phyloP scores from a whole-genome alignment of 2,329 filamentous ascomycete species.

The Paecilomyces sp. region DNA sequence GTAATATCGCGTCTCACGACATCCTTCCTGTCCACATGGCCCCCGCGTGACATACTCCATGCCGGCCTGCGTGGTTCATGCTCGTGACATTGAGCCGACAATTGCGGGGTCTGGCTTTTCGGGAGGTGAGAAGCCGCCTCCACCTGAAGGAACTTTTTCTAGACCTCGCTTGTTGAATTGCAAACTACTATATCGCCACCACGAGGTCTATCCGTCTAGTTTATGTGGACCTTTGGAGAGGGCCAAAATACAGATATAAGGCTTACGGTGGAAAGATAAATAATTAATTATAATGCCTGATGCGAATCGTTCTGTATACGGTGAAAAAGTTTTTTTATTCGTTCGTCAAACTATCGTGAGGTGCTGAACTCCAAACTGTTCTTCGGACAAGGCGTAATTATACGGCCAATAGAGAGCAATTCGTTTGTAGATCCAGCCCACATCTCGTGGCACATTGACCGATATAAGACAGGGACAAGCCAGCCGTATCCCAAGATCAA shows the following conservation, averaged over 20 bases:
- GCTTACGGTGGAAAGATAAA: not conserved
- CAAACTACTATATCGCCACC: not conserved
- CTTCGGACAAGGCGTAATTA: slow-evolving; percentile 22
- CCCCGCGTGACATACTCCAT: slow-evolving; percentile 41
- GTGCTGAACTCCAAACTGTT: slow-evolving; percentile 18
- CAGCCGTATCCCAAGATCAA: slow-evolving; percentile 18
- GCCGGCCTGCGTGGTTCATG: slow-evolving; percentile 22
- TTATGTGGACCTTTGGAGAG: not conserved
- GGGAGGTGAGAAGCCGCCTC: not conserved
- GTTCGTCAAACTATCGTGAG: slow-evolving; percentile 5
- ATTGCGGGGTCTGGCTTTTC: not conserved
- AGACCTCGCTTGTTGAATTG: not conserved
- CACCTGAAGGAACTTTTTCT: not conserved
- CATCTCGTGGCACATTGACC: slow-evolving; percentile 24
- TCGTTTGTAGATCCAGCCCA: slow-evolving; percentile 24
- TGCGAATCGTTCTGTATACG: not conserved
- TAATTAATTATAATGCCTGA: not conserved
- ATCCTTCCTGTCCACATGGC: slow-evolving; percentile 53
- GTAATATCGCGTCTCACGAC: slow-evolving; percentile 65
- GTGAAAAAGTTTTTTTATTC: slow-evolving; percentile 1
- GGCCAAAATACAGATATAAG: not conserved
- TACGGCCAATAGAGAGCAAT: slow-evolving; percentile 25
- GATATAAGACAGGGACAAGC: slow-evolving; percentile 10
- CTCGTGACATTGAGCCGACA: slow-evolving; percentile 3
- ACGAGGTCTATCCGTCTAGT: not conserved